Percentiles rank a stretch among this genome's conserved stretches.
Evolutionary conservation across 2,329 filamentous ascomycete species (phyloP).

Genomic region (Myrmaecium sp.): DNA sequence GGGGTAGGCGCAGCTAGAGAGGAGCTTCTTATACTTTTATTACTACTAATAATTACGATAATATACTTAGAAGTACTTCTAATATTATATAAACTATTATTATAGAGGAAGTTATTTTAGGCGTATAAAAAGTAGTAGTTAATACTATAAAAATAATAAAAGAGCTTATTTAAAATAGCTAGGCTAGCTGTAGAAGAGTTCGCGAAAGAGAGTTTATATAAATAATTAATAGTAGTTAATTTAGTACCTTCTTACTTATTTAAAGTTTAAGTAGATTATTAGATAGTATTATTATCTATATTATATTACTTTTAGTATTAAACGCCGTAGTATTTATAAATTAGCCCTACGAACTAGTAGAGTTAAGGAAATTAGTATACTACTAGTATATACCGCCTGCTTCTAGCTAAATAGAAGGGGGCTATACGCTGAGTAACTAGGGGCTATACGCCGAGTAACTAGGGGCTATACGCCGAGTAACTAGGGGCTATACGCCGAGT

Average conservation of each 20-base stretch:
- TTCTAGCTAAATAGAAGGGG: too few species aligned
- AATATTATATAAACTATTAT: not conserved
- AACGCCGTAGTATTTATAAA: not conserved
- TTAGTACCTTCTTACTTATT: not conserved
- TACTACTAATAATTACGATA: not conserved
- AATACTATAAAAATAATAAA: slow-evolving; percentile 1
- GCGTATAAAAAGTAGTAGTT: not conserved
- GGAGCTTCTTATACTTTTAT: too few species aligned
- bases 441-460: too few species aligned
- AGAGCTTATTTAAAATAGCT: not conserved
- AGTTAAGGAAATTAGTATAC: too few species aligned
- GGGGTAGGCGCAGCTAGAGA: too few species aligned
- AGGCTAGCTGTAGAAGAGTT: not conserved
- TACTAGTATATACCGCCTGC: too few species aligned
- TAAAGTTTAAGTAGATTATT: not conserved
- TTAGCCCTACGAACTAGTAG: slow-evolving; percentile 3
- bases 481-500: too few species aligned
- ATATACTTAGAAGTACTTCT: not conserved
- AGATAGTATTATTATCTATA: not conserved
- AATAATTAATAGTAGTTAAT: slow-evolving; percentile 1
- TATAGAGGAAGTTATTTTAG: not conserved
- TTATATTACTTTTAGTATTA: not conserved
- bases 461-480: too few species aligned
- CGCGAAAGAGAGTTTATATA: not conserved
- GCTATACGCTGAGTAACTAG: too few species aligned